These are phyloP conservation scores for Mesembryanthemum crystallinum DNA, from an alignment of 148 eudicot species.

Conservation along the genomic window DNA sequence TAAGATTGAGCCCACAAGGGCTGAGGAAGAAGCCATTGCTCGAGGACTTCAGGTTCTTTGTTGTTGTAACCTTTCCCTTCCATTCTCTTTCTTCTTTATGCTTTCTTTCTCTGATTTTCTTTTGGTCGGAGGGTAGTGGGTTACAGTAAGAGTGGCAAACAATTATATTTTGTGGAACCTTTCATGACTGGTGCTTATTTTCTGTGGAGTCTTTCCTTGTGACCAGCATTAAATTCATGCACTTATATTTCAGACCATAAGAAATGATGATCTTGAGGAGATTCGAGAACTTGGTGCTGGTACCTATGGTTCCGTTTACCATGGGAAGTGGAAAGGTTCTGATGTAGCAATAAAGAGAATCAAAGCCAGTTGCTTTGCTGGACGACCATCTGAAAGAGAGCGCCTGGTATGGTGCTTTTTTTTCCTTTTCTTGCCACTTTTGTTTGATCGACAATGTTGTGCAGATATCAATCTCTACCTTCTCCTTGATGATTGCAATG, in stretches of 20 bases:
- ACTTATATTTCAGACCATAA: slow-evolving; percentile 55
- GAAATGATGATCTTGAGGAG: slow-evolving; percentile 89
- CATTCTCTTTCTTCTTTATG: slow-evolving; percentile 2
- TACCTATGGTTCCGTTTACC: slow-evolving; percentile 89
- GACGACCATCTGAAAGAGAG: slow-evolving; percentile 86
- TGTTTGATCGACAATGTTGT: not conserved
- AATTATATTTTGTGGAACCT: not conserved
- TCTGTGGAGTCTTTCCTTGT: slow-evolving; percentile 1
- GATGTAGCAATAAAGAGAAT: slow-evolving; percentile 99
- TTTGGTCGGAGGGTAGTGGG: not conserved
- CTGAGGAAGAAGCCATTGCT: slow-evolving; percentile 92
- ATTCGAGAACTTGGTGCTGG: slow-evolving; percentile 89
- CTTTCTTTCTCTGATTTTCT: not conserved
- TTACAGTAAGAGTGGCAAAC: not conserved
- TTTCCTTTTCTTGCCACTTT: slow-evolving; percentile 5
- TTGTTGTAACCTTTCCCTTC: slow-evolving; percentile 3
- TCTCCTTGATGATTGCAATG: not conserved
- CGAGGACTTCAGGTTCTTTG: slow-evolving; percentile 77
- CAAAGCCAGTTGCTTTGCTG: slow-evolving; percentile 97
- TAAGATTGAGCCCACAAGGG: slow-evolving; percentile 83
- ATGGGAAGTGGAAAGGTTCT: slow-evolving; percentile 98
- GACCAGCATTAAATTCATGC: not conserved
- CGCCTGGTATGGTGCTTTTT: slow-evolving; percentile 60
- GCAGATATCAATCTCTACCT: not conserved
- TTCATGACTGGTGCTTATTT: not conserved